Evolutionary conservation across 2,329 filamentous ascomycete genomes (phyloP).

Genomic region (Trichoderma semiorbis): DNA sequence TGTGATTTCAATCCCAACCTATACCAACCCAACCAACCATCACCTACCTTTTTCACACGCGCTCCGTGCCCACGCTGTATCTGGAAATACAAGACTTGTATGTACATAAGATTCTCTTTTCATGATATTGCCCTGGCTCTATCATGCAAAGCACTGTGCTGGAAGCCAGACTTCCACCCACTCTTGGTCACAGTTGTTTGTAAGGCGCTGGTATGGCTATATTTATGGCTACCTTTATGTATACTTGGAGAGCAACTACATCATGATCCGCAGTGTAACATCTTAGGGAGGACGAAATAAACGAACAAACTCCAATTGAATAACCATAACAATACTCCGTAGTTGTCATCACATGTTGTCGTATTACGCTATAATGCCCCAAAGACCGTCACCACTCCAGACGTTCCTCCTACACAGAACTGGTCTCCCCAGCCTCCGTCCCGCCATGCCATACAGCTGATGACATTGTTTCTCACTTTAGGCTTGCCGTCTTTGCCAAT

Average conservation of each 20-base stretch:
- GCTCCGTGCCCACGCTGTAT: neutral
- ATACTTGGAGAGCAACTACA: neutral
- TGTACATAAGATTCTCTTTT: neutral
- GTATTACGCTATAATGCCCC: constrained; percentile 33
- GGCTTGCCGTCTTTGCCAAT: constrained; percentile 59
- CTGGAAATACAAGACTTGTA: neutral
- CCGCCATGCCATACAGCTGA: constrained; percentile 62
- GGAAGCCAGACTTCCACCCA: neutral
- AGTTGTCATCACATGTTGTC: neutral
- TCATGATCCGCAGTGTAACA: neutral
- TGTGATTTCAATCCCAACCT: neutral
- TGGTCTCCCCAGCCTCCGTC: constrained; percentile 61
- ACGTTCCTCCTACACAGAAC: constrained; percentile 63
- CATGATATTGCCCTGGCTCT: neutral
- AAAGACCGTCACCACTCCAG: constrained; percentile 63
- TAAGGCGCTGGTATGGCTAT: neutral
- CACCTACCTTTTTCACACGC: neutral
- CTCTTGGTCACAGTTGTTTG: neutral
- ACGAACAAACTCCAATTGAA: neutral
- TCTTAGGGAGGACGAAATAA: neutral
- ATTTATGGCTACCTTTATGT: neutral
- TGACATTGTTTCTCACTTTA: constrained; percentile 56
- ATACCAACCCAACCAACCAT: neutral
- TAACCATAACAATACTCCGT: neutral
- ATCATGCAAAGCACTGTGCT: neutral